Evolutionary conservation across 2,329 filamentous ascomycete genomes (phyloP).

Genomic region (Penicillium sp.): DNA sequence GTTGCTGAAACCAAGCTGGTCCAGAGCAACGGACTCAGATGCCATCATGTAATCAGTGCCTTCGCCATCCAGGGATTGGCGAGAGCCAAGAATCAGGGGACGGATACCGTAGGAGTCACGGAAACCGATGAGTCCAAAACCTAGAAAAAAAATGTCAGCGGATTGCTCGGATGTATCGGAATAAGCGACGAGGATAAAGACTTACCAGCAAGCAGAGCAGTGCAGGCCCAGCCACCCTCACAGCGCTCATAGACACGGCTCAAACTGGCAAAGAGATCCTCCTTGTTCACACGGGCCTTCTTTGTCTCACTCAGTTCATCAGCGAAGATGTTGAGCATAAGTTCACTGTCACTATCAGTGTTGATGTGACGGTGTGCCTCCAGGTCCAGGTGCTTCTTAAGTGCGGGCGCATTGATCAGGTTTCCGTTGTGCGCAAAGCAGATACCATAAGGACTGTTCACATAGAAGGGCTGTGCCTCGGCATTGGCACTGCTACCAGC

Average conservation of each 20-base stretch:
- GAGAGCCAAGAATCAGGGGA: constrained; percentile 75
- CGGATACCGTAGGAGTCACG: constrained; percentile 79
- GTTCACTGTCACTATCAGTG: constrained; percentile 83
- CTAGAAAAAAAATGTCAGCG: constrained; percentile 32
- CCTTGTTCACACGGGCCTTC: constrained; percentile 75
- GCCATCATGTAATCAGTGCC: constrained; percentile 86
- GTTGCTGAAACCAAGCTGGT: constrained; percentile 75
- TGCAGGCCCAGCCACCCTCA: constrained; percentile 75
- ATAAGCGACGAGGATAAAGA: neutral
- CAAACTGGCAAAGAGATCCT: constrained; percentile 73
- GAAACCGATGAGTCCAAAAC: constrained; percentile 79
- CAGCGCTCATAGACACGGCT: constrained; percentile 71
- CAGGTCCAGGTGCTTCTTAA: constrained; percentile 71
- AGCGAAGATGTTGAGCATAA: constrained; percentile 87
- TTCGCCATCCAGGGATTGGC: constrained; percentile 64
- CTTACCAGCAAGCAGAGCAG: constrained; percentile 73
- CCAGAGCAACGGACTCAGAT: constrained; percentile 81
- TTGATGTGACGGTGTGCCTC: constrained; percentile 86
- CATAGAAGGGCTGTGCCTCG: constrained; percentile 90
- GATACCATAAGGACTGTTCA: constrained; percentile 82
- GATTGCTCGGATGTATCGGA: neutral
- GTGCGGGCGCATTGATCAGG: constrained; percentile 73
- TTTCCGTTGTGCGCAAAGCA: constrained; percentile 85
- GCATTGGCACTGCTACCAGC: constrained; percentile 80
- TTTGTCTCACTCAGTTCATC: constrained; percentile 77